Evolutionary conservation across 2,329 filamentous ascomycete genomes (phyloP).

Genomic region (Rutstroemia sp.): DNA sequence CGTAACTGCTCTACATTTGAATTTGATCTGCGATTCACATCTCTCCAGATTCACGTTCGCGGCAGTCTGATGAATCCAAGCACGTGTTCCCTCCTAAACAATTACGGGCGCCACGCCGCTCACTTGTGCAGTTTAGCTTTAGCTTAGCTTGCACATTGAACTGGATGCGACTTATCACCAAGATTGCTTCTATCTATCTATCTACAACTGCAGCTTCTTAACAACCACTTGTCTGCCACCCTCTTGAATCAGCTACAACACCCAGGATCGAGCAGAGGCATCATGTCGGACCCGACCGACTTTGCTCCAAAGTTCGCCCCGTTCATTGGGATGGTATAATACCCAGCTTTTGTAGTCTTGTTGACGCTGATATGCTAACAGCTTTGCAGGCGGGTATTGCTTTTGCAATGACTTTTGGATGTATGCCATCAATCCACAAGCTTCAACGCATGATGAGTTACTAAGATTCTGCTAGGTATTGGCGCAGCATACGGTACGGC

Average conservation of each 20-base stretch:
- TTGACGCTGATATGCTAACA: conserved; percentile 19
- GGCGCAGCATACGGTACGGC: conserved; percentile 84
- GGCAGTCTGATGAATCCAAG: too few relatives aligned
- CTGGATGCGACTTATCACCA: too few relatives aligned
- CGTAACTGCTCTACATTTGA: too few relatives aligned
- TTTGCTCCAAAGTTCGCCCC: conserved; percentile 74
- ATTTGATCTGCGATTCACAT: too few relatives aligned
- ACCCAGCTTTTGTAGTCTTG: conserved; percentile 12
- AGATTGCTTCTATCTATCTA: neutral
- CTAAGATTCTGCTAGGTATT: conserved; percentile 28
- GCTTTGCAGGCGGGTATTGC: conserved; percentile 62
- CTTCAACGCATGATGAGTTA: neutral
- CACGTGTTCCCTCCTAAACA: too few relatives aligned
- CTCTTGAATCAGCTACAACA: conserved; percentile 9
- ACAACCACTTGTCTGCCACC: conserved; percentile 3
- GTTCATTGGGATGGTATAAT: conserved; percentile 78
- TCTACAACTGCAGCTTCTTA: conserved; percentile 10
- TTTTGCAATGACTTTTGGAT: conserved; percentile 77
- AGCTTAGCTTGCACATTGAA: too few relatives aligned
- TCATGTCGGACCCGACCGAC: conserved; percentile 47
- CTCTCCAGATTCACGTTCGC: too few relatives aligned
- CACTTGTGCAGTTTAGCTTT: too few relatives aligned
- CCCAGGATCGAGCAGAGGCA: conserved; percentile 15
- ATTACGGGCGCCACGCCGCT: too few relatives aligned
- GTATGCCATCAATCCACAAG: conserved; percentile 40